Conservation (phyloP, 805 yeast species). For the Wickerhamiella azyma region DNA sequence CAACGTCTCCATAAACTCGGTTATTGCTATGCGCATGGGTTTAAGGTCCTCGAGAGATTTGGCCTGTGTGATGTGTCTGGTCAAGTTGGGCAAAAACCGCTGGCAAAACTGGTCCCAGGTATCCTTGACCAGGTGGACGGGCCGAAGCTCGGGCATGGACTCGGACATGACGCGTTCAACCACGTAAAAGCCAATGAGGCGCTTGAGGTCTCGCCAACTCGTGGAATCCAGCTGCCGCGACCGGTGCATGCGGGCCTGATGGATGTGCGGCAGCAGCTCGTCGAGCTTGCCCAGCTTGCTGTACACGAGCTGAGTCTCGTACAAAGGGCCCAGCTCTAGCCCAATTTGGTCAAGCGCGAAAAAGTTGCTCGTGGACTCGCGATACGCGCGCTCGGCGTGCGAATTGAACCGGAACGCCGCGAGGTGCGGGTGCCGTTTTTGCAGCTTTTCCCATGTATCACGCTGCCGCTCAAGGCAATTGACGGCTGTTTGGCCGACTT, state of each 20-base stretch:
- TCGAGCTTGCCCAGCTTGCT: conserved; percentile 54
- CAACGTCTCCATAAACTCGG: conserved; percentile 60
- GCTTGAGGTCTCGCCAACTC: conserved; percentile 22
- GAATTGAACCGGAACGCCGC: conserved; percentile 62
- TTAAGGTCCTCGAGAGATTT: conserved; percentile 25
- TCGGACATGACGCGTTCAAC: conserved; percentile 55
- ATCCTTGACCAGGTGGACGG: conserved; percentile 52
- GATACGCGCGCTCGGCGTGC: conserved; percentile 65
- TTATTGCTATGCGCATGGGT: conserved; percentile 44
- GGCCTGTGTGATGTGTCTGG: conserved; percentile 21
- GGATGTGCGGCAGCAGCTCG: conserved; percentile 47
- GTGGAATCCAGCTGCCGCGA: conserved; percentile 30
- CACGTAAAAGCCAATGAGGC: conserved; percentile 61
- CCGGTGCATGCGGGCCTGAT: conserved; percentile 36
- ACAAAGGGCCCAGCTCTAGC: conserved; percentile 57
- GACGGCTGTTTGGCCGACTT: conserved; percentile 45
- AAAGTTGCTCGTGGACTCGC: conserved; percentile 39
- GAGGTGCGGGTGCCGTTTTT: conserved; percentile 33
- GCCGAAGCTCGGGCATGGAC: conserved; percentile 45
- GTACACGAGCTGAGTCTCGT: conserved; percentile 72
- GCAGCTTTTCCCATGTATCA: conserved; percentile 42
- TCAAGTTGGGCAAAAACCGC: conserved; percentile 20
- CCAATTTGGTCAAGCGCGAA: conserved; percentile 33
- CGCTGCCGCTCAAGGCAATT: conserved; percentile 44
- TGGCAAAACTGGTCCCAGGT: conserved; percentile 57